Evolutionary conservation across 345 rosid species (phyloP).

Genomic region (Turritis glabra): DNA sequence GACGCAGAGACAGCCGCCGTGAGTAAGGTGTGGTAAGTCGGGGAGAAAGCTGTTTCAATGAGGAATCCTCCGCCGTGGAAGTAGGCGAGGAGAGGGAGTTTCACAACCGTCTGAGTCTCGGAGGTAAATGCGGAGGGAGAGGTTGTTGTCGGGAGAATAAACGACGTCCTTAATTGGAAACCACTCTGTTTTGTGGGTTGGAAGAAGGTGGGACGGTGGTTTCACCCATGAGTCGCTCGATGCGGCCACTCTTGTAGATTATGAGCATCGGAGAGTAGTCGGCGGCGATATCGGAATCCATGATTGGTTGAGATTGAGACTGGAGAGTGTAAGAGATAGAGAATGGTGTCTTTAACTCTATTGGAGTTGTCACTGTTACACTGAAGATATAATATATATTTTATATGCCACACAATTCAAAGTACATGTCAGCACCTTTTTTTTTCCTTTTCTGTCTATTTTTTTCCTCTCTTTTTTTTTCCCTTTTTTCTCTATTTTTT

Average conservation of each 20-base stretch:
- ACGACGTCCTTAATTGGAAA: constrained; percentile 49
- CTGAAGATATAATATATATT: no score
- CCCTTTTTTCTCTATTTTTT: no score
- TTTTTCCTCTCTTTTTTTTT: no score
- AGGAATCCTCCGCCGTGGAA: constrained; percentile 59
- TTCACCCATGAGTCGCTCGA: constrained; percentile 48
- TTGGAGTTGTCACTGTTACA: no score
- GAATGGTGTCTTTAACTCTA: no score
- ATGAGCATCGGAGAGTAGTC: constrained; percentile 42
- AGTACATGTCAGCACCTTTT: no score
- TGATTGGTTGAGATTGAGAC: not conserved
- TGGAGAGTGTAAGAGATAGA: no score
- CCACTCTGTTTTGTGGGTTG: constrained; percentile 35
- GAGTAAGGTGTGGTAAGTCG: constrained; percentile 38
- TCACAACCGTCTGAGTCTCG: constrained; percentile 32
- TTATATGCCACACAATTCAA: no score
- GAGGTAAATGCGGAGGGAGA: constrained; percentile 45
- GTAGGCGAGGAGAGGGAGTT: constrained; percentile 56
- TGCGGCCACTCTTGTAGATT: constrained; percentile 51
- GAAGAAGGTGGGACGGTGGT: constrained; percentile 44
- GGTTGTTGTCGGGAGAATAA: constrained; percentile 33
- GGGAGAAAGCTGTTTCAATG: constrained; percentile 47
- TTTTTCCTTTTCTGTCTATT: no score
- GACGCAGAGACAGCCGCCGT: constrained; percentile 41
- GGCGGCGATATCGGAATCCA: constrained; percentile 39